These are phyloP conservation scores for Candida berthetii DNA, from an alignment of 805 yeast genomes.

Conservation along the genomic window DNA sequence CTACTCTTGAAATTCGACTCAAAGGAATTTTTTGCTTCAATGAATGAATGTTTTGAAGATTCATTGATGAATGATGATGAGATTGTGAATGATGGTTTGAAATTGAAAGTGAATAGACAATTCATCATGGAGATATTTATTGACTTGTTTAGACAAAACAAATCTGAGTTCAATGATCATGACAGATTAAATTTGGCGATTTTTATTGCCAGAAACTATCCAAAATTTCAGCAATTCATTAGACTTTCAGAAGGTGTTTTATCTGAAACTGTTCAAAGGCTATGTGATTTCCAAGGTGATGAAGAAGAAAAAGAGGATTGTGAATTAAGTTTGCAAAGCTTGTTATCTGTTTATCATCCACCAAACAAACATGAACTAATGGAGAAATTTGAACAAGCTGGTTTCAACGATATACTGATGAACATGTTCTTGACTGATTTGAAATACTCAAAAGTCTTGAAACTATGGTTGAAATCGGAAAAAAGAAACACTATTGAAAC, in stretches of 20 bases:
- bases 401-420: slow-evolving; percentile 53
- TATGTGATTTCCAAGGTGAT: slow-evolving; percentile 38
- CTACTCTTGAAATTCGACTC: slow-evolving; percentile 50
- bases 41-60: slow-evolving; percentile 85
- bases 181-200: slow-evolving; percentile 42
- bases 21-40: slow-evolving; percentile 52
- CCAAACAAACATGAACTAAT: slow-evolving; percentile 42
- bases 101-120: slow-evolving; percentile 54
- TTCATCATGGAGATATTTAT: slow-evolving; percentile 68
- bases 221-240: slow-evolving; percentile 82
- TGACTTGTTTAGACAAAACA: slow-evolving; percentile 41
- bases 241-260: slow-evolving; percentile 58
- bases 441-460: slow-evolving; percentile 44
- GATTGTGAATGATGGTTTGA: slow-evolving; percentile 18
- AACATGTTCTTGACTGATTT: slow-evolving; percentile 49
- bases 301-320: slow-evolving; percentile 42
- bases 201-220: slow-evolving; percentile 73
- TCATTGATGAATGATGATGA: slow-evolving; percentile 61
- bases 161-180: slow-evolving; percentile 21
- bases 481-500: slow-evolving; percentile 18
- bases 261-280: slow-evolving; percentile 36
- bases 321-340: slow-evolving; percentile 69
- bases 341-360: slow-evolving; percentile 64
- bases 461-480: slow-evolving; percentile 40
- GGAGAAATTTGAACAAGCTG: slow-evolving; percentile 44